phyloP scores from a whole-genome alignment of 2,329 filamentous ascomycete species.

The Dryadomyces quercus-mongolicae region DNA sequence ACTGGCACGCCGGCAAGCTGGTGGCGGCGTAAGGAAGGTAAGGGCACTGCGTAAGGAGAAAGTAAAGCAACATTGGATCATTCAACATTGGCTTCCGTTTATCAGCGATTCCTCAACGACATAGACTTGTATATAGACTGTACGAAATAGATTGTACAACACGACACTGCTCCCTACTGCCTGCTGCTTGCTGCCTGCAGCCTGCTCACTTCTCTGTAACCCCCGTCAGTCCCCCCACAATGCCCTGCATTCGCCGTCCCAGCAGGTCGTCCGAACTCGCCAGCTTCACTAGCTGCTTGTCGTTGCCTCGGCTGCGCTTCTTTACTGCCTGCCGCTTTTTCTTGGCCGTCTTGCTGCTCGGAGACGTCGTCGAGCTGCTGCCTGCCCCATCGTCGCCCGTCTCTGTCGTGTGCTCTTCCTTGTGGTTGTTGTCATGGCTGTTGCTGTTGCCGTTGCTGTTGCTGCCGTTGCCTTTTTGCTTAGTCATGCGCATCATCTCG shows the following conservation, averaged over 20 bases:
- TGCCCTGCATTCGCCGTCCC: constrained; percentile 44
- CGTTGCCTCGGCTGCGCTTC: constrained; percentile 20
- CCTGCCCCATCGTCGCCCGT: not conserved
- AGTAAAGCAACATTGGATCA: too few relatives aligned
- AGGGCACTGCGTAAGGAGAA: too few relatives aligned
- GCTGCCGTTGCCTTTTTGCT: constrained; percentile 18
- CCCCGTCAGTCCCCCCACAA: constrained; percentile 41
- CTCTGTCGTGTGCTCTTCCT: not conserved
- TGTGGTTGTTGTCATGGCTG: too few relatives aligned
- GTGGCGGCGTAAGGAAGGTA: not conserved
- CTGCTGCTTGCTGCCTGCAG: too few relatives aligned
- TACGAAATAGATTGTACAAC: too few relatives aligned
- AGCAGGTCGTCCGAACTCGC: constrained; percentile 46
- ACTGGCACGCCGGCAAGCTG: constrained; percentile 7
- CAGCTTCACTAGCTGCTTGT: constrained; percentile 36
- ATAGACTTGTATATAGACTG: not conserved
- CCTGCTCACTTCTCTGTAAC: constrained; percentile 26
- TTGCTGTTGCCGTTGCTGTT: not conserved
- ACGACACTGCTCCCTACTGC: too few relatives aligned
- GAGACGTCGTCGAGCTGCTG: not conserved
- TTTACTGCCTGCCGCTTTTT: constrained; percentile 21
- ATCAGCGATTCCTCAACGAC: too few relatives aligned
- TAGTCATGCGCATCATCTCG: constrained; percentile 62
- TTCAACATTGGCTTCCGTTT: not conserved
- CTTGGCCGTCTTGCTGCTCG: constrained; percentile 3